Evolutionary conservation across 805 yeast species (phyloP).

Genomic region (Cyberlindnera saturnus): DNA sequence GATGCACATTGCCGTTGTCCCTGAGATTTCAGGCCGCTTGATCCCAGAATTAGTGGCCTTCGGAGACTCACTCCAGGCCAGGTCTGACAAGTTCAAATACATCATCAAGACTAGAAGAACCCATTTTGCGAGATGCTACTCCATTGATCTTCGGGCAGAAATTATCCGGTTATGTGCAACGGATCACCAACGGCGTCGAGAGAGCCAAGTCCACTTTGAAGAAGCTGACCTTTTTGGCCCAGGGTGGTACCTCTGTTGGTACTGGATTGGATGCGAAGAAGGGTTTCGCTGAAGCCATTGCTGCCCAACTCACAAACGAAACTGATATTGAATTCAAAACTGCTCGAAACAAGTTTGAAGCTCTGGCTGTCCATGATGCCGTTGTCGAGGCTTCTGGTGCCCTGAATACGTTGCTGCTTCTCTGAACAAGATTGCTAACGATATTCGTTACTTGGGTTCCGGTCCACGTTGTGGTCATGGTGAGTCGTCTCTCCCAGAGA

Average conservation of each 20-base stretch:
- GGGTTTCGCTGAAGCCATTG: constrained; percentile 85
- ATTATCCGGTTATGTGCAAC: constrained; percentile 93
- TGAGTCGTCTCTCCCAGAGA: constrained; percentile 90
- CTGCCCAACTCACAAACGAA: constrained; percentile 75
- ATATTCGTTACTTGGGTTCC: constrained; percentile 95
- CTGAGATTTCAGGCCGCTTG: constrained; percentile 70
- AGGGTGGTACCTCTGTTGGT: constrained; percentile 99
- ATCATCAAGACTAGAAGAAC: constrained; percentile 99
- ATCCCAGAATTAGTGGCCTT: constrained; percentile 75
- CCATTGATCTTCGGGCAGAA: constrained; percentile 98
- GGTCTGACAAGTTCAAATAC: constrained; percentile 75
- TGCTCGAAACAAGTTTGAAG: constrained; percentile 98
- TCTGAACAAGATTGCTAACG: constrained; percentile 93
- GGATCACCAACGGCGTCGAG: constrained; percentile 81
- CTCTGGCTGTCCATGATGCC: constrained; percentile 98
- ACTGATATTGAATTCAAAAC: constrained; percentile 88
- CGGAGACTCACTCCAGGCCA: constrained; percentile 67
- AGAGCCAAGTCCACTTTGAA: constrained; percentile 76
- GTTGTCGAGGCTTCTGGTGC: constrained; percentile 97
- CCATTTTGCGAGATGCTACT: constrained; percentile 96
- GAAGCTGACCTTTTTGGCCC: constrained; percentile 78
- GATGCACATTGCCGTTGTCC: constrained; percentile 98
- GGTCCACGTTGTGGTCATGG: constrained; percentile 99
- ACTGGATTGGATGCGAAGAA: constrained; percentile 92
- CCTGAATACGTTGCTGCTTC: constrained; percentile 92